Base-by-base conservation (phyloP, 352 stramenopile species). In the Phytophthora ramorum region DNA sequence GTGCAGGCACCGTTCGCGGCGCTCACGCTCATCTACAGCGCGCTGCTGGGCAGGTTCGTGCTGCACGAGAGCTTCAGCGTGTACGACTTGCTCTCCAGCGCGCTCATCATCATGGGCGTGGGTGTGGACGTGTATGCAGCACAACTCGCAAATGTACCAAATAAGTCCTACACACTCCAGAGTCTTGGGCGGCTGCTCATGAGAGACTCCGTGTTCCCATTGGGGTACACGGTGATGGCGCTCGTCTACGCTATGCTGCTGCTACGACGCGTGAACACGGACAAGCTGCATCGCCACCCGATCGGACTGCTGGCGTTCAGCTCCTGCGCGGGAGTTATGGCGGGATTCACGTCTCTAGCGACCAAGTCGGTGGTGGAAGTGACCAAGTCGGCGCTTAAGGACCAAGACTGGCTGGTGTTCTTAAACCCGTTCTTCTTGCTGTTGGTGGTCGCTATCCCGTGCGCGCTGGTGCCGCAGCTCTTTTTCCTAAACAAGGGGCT, bases 401-500 rank as follows among this genome's bases (percentile, higher is more conserved):
- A 61, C 9, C 34, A 81, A 50, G 66, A 66, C 32, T 81, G 74
- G 71, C 70, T 83, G 17, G 67, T 88, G 32, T 71, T 90, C 13
- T 24, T 90, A 10, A 90, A 84, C 59, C 85, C 82, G 30, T 90
- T 91, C 71, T 93, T 91, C 65, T 26, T 88, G 44, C 51, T 91
- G 14, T 68, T 93, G 20, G 48, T 91, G 30, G n/a, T 76, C 13
- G 79, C 58, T 13, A 85, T 93, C 41, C 85, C 85, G 13, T 79
- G 66, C 17, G 81, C 81, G 19, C 54, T 93, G 6, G 69, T 90
- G 7, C 79, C 83, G 45, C 85, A 93, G 63, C 64, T 93, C 7
- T 93, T 89, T 59, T 90, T 93, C 57, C 63, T 93, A 8, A 93
- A 93, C 74, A 88, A 90, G 28, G 85, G 85, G 0, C 78, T 93